Conservation (phyloP, 108 stramenopile species). For the Tribonema minus region DNA sequence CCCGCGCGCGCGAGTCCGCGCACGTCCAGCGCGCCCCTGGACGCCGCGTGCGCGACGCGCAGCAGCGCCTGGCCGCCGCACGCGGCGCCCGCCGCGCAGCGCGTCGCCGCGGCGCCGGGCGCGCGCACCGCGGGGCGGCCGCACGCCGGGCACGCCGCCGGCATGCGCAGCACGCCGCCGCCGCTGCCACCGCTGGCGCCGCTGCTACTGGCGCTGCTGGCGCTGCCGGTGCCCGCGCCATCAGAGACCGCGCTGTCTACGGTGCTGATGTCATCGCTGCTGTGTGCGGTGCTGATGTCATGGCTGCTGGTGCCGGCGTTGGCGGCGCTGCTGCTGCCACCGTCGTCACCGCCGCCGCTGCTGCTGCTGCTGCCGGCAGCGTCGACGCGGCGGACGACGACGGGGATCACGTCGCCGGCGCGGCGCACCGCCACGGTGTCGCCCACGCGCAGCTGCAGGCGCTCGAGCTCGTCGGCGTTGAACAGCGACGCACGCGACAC, state of each 20-base stretch:
- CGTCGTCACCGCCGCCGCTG: not conserved
- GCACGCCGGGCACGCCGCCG: slow-evolving; percentile 21
- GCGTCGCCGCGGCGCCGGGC: slow-evolving; percentile 18
- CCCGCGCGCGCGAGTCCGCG: slow-evolving; percentile 19
- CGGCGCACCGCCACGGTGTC: slow-evolving; percentile 20
- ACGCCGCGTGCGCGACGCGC: slow-evolving; percentile 26
- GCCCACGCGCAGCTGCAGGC: slow-evolving; percentile 60
- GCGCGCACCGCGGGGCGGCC: slow-evolving; percentile 6
- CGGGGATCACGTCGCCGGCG: slow-evolving; percentile 43
- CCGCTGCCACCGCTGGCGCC: too few species aligned
- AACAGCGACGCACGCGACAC: slow-evolving; percentile 81
- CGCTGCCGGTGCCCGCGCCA: too few species aligned
- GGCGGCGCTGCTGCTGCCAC: not conserved
- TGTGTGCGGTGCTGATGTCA: not conserved
- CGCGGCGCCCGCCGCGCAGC: slow-evolving; percentile 40
- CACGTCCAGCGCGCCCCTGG: slow-evolving; percentile 36
- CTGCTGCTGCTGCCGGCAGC: not conserved
- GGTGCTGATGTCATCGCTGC: not conserved
- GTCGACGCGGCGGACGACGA: slow-evolving; percentile 7
- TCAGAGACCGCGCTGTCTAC: not conserved
- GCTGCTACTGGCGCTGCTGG: too few species aligned
- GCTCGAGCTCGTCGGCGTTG: slow-evolving; percentile 73
- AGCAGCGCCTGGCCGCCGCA: slow-evolving; percentile 40
- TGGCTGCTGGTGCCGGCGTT: too few species aligned
- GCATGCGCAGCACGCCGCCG: too few species aligned